Percentiles rank a stretch among this genome's conserved stretches.
These are phyloP conservation scores for Epichloe gansuensis DNA, from an alignment of 2,329 filamentous ascomycete species.

Conservation along the genomic window DNA sequence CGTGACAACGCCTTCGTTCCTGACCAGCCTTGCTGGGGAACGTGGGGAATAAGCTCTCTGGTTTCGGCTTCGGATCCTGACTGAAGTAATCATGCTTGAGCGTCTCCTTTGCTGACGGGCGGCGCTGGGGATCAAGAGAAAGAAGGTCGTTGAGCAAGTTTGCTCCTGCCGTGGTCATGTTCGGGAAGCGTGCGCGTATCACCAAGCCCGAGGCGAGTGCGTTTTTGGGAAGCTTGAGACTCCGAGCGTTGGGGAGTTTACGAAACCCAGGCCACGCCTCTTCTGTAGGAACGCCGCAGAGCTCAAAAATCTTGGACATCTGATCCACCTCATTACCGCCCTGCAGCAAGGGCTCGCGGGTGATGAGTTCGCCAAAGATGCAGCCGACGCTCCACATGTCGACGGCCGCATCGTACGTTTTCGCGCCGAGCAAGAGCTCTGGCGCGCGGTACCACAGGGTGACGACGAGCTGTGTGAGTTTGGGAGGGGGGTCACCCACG, in stretches of 20 bases:
- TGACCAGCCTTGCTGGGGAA: constrained; percentile 92
- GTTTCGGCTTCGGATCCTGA: constrained; percentile 83
- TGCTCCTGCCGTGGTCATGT: constrained; percentile 63
- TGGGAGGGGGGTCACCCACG: constrained; percentile 62
- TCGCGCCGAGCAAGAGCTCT: constrained; percentile 73
- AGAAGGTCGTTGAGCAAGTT: constrained; percentile 57
- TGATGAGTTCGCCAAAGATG: constrained; percentile 85
- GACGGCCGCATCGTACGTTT: constrained; percentile 60
- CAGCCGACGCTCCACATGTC: constrained; percentile 97
- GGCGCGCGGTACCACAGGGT: constrained; percentile 95
- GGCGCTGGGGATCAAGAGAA: constrained; percentile 55
- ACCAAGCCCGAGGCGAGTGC: constrained; percentile 32
- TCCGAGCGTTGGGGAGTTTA: constrained; percentile 73
- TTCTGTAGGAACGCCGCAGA: constrained; percentile 77
- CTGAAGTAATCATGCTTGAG: constrained; percentile 72
- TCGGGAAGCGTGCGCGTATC: constrained; percentile 67
- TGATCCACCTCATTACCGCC: constrained; percentile 90
- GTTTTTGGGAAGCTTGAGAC: constrained; percentile 53
- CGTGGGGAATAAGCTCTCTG: constrained; percentile 85
- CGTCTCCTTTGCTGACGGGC: constrained; percentile 62
- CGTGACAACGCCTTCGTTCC: constrained; percentile 60
- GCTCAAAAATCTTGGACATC: constrained; percentile 72
- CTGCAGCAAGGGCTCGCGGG: constrained; percentile 69
- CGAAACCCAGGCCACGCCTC: constrained; percentile 78
- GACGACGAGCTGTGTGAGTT: constrained; percentile 83